These are phyloP conservation scores for Phtheirospermum japonicum DNA, from an alignment of 257 asterid species.

Conservation along the genomic window DNA sequence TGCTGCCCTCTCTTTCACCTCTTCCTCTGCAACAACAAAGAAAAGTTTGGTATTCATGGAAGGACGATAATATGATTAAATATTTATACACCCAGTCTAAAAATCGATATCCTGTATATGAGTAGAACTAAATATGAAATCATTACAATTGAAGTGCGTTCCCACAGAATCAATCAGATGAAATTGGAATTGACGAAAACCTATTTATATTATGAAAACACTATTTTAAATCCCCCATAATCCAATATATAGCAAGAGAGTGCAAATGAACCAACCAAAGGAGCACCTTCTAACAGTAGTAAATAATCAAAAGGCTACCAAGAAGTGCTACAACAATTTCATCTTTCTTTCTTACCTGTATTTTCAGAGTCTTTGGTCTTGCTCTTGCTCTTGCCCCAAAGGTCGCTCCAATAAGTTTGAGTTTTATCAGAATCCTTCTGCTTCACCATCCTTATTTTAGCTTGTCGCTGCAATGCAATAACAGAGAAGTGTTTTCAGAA, in stretches of 20 bases:
- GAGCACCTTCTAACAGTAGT: not conserved
- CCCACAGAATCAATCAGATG: not conserved
- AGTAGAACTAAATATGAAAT: not conserved
- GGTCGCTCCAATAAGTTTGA: conserved; percentile 65
- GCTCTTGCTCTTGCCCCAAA: conserved; percentile 82
- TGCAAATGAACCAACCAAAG: conserved; percentile 14
- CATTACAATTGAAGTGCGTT: not conserved
- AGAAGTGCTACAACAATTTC: conserved; percentile 7
- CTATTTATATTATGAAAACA: not conserved
- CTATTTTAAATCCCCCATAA: not conserved
- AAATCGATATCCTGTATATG: not conserved
- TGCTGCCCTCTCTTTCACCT: conserved; percentile 62
- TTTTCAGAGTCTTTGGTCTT: conserved; percentile 42
- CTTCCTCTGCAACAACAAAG: conserved; percentile 56
- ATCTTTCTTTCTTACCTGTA: conserved; percentile 38
- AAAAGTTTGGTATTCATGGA: not conserved
- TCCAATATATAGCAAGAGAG: not conserved
- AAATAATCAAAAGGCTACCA: conserved; percentile 3
- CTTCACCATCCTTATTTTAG: conserved; percentile 67
- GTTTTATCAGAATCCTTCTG: conserved; percentile 63
- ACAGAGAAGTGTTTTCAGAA: conserved; percentile 7
- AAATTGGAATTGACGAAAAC: not conserved
- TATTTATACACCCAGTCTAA: not conserved
- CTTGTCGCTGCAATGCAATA: conserved; percentile 63
- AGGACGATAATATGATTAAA: not conserved